Base-by-base conservation (phyloP, 2,329 filamentous ascomycete species). In the Pezicula rhizophila region DNA sequence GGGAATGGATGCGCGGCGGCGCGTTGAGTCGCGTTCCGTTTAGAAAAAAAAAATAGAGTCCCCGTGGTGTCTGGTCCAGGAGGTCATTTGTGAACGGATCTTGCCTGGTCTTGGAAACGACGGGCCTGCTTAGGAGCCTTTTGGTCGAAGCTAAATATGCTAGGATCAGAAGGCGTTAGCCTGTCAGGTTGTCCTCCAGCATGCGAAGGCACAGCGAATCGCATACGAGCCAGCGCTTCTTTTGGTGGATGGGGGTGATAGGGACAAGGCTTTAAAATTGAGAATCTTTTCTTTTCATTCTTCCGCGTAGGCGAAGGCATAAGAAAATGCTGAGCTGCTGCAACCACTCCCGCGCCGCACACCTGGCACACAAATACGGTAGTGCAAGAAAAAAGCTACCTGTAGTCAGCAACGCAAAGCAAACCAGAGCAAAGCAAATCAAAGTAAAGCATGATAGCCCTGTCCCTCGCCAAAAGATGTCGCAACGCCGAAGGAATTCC, bases 1-100 rank as follows among this genome's bases (percentile, higher is more conserved):
- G 51, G 50, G 53, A 53, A 58, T 57, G 52, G 51, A 54, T 57
- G 51, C 49, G 52, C n/a, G 35, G 35, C n/a, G n/a, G 35, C 35
- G 35, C 35, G 35, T 38, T 15, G 18, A 38, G 35, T 38, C n/a
- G 35, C 52, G 51, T 58, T 56, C 51, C 52, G 52, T 55, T 49
- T 53, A 50, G 47, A 52, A 54, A 48, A 15, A 15, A 20, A 20
- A 14, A 18, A 15, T 23, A 23, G 2, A 23, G 23, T 23, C 35
- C n/a, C n/a, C 8, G 35, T 20, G 35, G 35, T 38, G n/a, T 38
- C 18, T 38, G 35, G 35, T n/a, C n/a, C 11, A 6, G 35, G n/a
- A 10, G 12, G 14, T 15, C 35, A 15, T 1, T 38, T 8, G 18
- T 38, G 49, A 41, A 47, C 47, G 44, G 40, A 35, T 49, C 47